Evolutionary conservation across 2,329 filamentous ascomycete genomes (phyloP).

Genomic region (Phaeosphaeriaceae sp.): DNA sequence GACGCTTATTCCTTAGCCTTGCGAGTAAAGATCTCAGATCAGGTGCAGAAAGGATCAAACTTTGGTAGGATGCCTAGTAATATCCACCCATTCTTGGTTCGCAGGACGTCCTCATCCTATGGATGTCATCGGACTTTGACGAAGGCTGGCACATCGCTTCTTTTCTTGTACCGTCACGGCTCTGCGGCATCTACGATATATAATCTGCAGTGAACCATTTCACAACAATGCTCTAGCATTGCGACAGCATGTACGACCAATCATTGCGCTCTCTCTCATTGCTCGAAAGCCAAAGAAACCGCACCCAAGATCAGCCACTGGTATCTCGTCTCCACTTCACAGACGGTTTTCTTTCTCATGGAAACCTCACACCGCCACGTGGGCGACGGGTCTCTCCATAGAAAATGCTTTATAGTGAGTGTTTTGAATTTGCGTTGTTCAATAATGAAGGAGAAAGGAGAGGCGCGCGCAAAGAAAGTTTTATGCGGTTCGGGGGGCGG

Average conservation of each 20-base stretch:
- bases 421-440: slow-evolving; percentile 65
- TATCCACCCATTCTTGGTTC: background rate
- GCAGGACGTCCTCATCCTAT: background rate
- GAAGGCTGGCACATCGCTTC: background rate
- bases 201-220: background rate
- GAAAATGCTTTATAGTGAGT: slow-evolving; percentile 67
- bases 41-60: background rate
- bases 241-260: slow-evolving; percentile 59
- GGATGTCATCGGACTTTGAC: background rate
- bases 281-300: slow-evolving; percentile 58
- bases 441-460: slow-evolving; percentile 53
- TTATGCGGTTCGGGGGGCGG: slow-evolving; percentile 30
- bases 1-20: too few relatives aligned
- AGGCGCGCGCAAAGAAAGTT: slow-evolving; percentile 33
- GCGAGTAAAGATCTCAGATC: background rate
- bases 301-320: slow-evolving; percentile 65
- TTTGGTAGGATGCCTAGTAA: background rate
- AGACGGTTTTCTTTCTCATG: slow-evolving; percentile 68
- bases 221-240: background rate
- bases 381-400: slow-evolving; percentile 55
- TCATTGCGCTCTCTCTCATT: slow-evolving; percentile 67
- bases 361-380: slow-evolving; percentile 50
- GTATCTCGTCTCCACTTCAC: slow-evolving; percentile 62
- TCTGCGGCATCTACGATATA: background rate
- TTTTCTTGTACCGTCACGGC: background rate